Evolutionary conservation across 345 rosid genomes (phyloP).

Genomic region (Balakata baccata): DNA sequence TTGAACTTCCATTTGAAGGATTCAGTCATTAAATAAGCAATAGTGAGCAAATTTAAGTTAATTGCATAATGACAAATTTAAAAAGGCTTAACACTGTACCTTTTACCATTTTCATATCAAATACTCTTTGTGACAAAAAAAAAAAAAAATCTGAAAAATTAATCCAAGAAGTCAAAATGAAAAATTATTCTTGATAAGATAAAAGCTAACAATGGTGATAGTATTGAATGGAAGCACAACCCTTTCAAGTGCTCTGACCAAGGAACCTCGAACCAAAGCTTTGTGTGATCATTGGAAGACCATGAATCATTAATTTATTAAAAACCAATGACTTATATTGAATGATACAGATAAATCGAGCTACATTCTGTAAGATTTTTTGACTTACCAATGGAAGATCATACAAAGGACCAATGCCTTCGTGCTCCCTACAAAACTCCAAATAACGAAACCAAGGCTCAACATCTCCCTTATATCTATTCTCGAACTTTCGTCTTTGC

Average conservation of each 20-base stretch:
- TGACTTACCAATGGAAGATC: conserved; percentile 69
- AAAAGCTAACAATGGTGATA: not conserved
- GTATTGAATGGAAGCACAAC: not conserved
- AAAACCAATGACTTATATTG: not conserved
- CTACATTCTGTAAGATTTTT: not conserved
- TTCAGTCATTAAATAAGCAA: too few species aligned
- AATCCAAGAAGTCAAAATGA: not conserved
- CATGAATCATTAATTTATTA: not conserved
- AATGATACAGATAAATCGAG: not conserved
- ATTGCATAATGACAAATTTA: too few species aligned
- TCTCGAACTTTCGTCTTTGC: conserved; percentile 88
- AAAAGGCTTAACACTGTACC: too few species aligned
- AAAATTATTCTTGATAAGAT: not conserved
- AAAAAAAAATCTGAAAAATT: not conserved
- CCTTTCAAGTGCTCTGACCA: not conserved
- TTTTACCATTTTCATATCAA: not conserved
- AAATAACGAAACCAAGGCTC: too few species aligned
- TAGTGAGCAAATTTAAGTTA: too few species aligned
- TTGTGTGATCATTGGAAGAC: not conserved
- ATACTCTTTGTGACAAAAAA: too few species aligned
- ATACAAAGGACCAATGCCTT: conserved; percentile 47
- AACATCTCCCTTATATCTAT: too few species aligned
- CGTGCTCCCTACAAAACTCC: too few species aligned
- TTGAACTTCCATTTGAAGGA: too few species aligned
- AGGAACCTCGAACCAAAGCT: not conserved